A percentile compares a stretch with the other conserved stretches of the same genome.
phyloP scores from a whole-genome alignment of 495 filamentous ascomycete species.

The Durotheca rogersii region DNA sequence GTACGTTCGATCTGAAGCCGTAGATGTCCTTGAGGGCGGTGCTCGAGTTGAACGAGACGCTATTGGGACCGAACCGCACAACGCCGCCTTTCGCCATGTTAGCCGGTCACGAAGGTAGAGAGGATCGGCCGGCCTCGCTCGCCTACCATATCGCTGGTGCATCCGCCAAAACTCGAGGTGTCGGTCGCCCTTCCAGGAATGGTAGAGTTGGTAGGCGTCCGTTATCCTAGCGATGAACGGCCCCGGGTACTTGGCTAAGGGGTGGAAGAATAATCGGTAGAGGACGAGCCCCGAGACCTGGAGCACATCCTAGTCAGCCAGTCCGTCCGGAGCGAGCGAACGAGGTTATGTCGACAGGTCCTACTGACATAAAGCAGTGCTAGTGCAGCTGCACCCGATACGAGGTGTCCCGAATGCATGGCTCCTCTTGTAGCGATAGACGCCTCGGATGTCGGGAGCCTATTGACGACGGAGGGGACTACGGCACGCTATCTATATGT shows the following conservation, averaged over 20 bases:
- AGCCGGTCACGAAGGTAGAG: constrained; percentile 2
- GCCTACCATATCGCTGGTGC: constrained; percentile 58
- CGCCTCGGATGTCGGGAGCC: no score
- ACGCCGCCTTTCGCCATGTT: constrained; percentile 41
- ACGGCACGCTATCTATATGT: no score
- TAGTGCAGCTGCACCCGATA: constrained; percentile 12
- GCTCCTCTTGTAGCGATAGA: neutral
- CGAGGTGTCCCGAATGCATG: constrained; percentile 3
- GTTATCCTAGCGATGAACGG: constrained; percentile 60
- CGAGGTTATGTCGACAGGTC: neutral
- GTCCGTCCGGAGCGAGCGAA: no score
- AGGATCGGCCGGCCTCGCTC: neutral
- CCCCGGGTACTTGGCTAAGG: constrained; percentile 65
- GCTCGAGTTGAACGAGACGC: constrained; percentile 58
- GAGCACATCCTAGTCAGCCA: constrained; percentile 9
- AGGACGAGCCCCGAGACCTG: constrained; percentile 37
- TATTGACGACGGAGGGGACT: no score
- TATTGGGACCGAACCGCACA: constrained; percentile 63
- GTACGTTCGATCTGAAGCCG: constrained; percentile 59
- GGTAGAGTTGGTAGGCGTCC: constrained; percentile 55
- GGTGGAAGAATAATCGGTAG: constrained; percentile 63
- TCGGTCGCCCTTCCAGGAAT: constrained; percentile 59
- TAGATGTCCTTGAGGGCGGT: constrained; percentile 63
- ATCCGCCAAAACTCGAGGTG: constrained; percentile 60
- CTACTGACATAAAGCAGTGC: constrained; percentile 29